Conservation (phyloP, 176 grass and related monocot genomes). For the Canna indica region DNA sequence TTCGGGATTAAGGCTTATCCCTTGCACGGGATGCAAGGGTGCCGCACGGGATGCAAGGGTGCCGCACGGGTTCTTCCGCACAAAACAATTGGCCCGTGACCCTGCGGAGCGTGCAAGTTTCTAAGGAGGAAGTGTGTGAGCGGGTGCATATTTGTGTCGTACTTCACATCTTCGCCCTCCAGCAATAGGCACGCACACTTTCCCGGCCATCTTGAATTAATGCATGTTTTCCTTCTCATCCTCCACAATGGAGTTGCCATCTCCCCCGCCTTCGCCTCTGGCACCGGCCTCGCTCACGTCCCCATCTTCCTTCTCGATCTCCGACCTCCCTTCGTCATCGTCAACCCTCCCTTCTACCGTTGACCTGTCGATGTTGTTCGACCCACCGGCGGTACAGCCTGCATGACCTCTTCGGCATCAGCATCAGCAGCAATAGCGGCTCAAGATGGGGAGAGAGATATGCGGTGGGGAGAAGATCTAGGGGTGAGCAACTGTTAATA, state of each 20-base stretch:
- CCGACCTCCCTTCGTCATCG: constrained; percentile 66
- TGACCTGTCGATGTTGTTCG: constrained; percentile 29
- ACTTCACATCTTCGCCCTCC: constrained; percentile 98
- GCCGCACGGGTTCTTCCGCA: too few species aligned
- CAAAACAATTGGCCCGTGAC: too few species aligned
- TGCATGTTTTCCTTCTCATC: too few species aligned
- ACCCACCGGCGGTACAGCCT: constrained; percentile 42
- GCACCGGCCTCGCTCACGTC: constrained; percentile 43
- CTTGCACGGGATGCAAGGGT: too few species aligned
- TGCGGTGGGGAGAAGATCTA: too few species aligned
- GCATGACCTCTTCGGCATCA: constrained; percentile 33
- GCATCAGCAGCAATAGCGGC: too few species aligned
- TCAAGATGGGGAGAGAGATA: too few species aligned
- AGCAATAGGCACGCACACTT: constrained; percentile 77
- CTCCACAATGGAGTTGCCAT: constrained; percentile 72
- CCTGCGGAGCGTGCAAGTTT: constrained; percentile 99
- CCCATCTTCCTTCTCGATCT: constrained; percentile 48
- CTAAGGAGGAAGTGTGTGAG: constrained; percentile 87
- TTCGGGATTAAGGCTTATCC: too few species aligned
- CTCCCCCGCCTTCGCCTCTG: too few species aligned
- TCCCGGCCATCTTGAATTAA: constrained; percentile 68
- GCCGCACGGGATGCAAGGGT: too few species aligned
- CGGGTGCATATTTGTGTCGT: constrained; percentile 90
- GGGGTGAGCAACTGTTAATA: too few species aligned
- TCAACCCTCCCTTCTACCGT: constrained; percentile 15